Conservation (phyloP, 2,329 filamentous ascomycete species). For the Aureobasidium sp. region DNA sequence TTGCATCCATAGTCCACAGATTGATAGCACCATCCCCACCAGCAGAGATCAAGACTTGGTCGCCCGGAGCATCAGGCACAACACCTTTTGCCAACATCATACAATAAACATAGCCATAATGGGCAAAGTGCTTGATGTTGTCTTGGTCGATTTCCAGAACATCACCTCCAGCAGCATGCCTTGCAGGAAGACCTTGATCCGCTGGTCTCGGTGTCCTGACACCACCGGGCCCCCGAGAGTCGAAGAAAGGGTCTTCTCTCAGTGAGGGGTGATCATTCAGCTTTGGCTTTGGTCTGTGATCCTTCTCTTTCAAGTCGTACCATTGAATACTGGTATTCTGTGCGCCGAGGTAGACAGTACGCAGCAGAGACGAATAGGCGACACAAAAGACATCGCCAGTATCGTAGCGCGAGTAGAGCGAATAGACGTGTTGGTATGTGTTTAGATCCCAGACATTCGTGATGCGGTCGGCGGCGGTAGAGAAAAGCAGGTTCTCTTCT, state of each 20-base stretch:
- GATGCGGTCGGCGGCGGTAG: conserved; percentile 85
- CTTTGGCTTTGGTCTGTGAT: conserved; percentile 52
- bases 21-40: conserved; percentile 93
- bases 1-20: conserved; percentile 70
- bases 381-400: conserved; percentile 94
- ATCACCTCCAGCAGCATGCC: conserved; percentile 51
- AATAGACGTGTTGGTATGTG: conserved; percentile 70
- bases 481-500: conserved; percentile 73
- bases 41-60: conserved; percentile 80
- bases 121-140: conserved; percentile 80
- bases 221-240: conserved; percentile 80
- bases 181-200: conserved; percentile 43
- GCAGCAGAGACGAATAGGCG: conserved; percentile 71
- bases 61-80: conserved; percentile 60
- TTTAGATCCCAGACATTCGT: conserved; percentile 88
- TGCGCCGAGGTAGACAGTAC: conserved; percentile 83
- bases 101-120: conserved; percentile 93
- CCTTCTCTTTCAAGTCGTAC: conserved; percentile 65
- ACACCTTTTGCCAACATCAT: conserved; percentile 80
- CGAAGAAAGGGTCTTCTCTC: conserved; percentile 83
- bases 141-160: conserved; percentile 74
- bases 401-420: conserved; percentile 89
- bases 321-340: conserved; percentile 95
- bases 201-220: conserved; percentile 67
- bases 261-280: conserved; percentile 66